Conservation (phyloP, 2,329 filamentous ascomycete genomes). For the Lachnellula hyalina region DNA sequence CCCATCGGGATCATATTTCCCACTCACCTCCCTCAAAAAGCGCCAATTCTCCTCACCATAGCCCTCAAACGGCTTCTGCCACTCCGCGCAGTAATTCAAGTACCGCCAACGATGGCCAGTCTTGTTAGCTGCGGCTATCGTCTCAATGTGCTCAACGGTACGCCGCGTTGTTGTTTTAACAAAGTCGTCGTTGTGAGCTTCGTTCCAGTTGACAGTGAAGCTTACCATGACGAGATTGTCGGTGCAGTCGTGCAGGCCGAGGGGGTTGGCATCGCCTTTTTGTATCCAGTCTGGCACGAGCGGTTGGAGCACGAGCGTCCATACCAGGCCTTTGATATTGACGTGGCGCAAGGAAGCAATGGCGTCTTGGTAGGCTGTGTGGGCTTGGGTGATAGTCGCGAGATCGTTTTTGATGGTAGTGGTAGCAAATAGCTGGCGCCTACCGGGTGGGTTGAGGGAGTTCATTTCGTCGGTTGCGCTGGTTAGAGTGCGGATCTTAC, state of each 20-base stretch:
- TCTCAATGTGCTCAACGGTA: constrained; percentile 32
- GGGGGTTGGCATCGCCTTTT: constrained; percentile 25
- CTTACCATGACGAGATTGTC: constrained; percentile 31
- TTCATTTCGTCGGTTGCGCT: constrained; percentile 33
- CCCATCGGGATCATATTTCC: constrained; percentile 8
- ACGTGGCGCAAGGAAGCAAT: constrained; percentile 26
- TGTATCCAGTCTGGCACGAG: constrained; percentile 25
- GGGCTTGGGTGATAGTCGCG: constrained; percentile 26
- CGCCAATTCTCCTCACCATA: constrained; percentile 26
- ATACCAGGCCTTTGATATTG: constrained; percentile 25
- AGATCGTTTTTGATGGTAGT: constrained; percentile 34
- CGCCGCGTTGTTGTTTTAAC: constrained; percentile 25
- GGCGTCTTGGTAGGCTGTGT: constrained; percentile 28
- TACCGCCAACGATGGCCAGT: constrained; percentile 26
- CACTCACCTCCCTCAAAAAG: constrained; percentile 9
- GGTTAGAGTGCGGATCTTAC: constrained; percentile 29
- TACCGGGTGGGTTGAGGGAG: constrained; percentile 28
- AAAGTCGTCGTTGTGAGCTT: constrained; percentile 26
- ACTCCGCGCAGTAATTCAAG: constrained; percentile 29
- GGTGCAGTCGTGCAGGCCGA: constrained; percentile 24
- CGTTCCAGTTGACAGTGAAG: constrained; percentile 33
- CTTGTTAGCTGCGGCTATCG: constrained; percentile 22
- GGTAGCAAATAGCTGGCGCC: constrained; percentile 31
- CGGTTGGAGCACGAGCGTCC: constrained; percentile 33
- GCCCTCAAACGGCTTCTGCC: constrained; percentile 28